phyloP scores from a whole-genome alignment of 1,139 yeast genomes.

The Debaryomyces udenii region DNA sequence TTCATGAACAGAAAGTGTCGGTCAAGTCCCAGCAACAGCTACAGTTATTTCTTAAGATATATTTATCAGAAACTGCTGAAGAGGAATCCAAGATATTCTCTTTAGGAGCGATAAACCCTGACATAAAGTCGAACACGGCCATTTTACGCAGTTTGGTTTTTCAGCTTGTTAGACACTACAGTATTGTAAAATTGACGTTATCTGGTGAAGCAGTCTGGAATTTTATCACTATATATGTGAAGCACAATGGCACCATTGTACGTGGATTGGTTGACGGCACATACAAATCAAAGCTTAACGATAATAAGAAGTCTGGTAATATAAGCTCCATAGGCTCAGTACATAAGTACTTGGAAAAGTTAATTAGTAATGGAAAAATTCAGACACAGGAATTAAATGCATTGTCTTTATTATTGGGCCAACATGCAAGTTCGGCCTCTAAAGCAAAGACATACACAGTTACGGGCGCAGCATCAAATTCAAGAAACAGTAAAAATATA shows the following conservation, averaged over 20 bases:
- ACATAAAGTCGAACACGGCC: conserved; percentile 56
- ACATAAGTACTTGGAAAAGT: conserved; percentile 47
- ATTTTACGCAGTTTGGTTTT: conserved; percentile 54
- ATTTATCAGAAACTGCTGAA: conserved; percentile 59
- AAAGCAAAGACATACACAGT: conserved; percentile 16
- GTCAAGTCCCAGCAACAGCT: conserved; percentile 62
- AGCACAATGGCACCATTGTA: conserved; percentile 47
- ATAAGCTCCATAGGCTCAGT: conserved; percentile 47
- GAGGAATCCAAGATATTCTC: conserved; percentile 65
- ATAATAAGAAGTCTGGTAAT: conserved; percentile 54
- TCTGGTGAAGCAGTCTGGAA: conserved; percentile 67
- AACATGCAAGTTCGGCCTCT: conserved; percentile 21
- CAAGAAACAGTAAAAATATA: conserved; percentile 18
- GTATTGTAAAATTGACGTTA: conserved; percentile 57
- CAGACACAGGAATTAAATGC: conserved; percentile 44
- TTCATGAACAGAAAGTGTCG: conserved; percentile 34
- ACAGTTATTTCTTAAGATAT: conserved; percentile 56
- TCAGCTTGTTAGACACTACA: conserved; percentile 52
- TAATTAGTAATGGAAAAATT: conserved; percentile 50
- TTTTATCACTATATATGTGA: conserved; percentile 55
- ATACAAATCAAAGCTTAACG: conserved; percentile 48
- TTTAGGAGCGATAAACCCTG: conserved; percentile 70
- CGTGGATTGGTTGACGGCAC: conserved; percentile 60
- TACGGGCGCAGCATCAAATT: conserved; percentile 8
- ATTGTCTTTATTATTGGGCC: conserved; percentile 49